Percentiles rank a stretch among this genome's conserved stretches.
These are phyloP conservation scores for Lolium multiflorum DNA, from an alignment of 176 grass and related monocot species.

Conservation along the genomic window DNA sequence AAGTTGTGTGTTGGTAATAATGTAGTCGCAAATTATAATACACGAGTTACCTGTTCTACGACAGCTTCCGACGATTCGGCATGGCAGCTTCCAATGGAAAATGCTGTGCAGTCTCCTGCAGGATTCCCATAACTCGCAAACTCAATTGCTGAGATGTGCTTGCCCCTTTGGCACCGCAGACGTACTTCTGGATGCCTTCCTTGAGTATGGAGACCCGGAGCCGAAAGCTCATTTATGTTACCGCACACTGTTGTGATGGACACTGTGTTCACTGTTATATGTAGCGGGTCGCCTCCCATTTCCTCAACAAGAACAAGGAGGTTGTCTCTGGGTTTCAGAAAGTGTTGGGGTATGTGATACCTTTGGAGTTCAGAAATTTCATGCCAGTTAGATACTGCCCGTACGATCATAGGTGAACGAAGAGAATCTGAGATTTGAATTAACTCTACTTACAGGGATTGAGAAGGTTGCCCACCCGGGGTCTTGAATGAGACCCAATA, in stretches of 20 bases:
- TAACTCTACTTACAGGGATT: constrained; percentile 59
- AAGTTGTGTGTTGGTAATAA: neutral
- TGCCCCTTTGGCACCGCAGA: constrained; percentile 54
- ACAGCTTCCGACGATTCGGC: constrained; percentile 35
- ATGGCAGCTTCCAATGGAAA: constrained; percentile 56
- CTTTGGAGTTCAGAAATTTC: constrained; percentile 53
- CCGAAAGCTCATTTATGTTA: constrained; percentile 35
- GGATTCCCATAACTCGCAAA: constrained; percentile 74
- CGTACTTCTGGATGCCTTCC: constrained; percentile 34
- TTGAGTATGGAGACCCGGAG: constrained; percentile 30
- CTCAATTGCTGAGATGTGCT: constrained; percentile 46
- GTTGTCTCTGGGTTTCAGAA: constrained; percentile 61
- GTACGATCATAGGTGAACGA: neutral
- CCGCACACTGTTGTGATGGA: constrained; percentile 50
- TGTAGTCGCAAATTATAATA: too few relatives aligned
- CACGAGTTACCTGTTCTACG: constrained; percentile 46
- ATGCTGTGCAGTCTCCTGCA: constrained; percentile 32
- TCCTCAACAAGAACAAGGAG: constrained; percentile 83
- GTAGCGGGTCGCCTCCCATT: constrained; percentile 68
- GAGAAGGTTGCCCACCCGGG: constrained; percentile 71
- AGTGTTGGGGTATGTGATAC: constrained; percentile 84
- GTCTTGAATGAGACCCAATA: constrained; percentile 79
- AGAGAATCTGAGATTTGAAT: constrained; percentile 18
- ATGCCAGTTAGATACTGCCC: neutral
- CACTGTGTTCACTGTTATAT: constrained; percentile 75